Conservation (phyloP, 2,329 filamentous ascomycete genomes). For the Beauveria medogensis region DNA sequence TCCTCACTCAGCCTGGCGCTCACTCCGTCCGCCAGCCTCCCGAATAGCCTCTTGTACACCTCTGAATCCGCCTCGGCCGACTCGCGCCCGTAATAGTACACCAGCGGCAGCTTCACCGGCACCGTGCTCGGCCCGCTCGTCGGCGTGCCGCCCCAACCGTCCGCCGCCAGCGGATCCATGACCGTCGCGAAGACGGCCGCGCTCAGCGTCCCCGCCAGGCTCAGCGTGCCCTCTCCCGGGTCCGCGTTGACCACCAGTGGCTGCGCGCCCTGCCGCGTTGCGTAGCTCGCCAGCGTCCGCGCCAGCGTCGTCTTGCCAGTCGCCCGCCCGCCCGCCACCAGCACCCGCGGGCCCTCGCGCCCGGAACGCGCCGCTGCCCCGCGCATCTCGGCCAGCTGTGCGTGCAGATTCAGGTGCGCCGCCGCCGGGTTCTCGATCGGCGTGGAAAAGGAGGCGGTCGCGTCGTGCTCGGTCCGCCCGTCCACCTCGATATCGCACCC, state of each 20-base stretch:
- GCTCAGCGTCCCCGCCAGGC: conserved; percentile 72
- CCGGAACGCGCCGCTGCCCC: conserved; percentile 44
- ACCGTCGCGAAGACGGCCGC: conserved; percentile 81
- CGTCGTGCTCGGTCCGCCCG: conserved; percentile 46
- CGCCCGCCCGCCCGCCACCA: conserved; percentile 71
- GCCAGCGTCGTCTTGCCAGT: conserved; percentile 77
- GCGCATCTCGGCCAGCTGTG: conserved; percentile 69
- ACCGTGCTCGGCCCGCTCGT: conserved; percentile 83
- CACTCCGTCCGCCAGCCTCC: conserved; percentile 69
- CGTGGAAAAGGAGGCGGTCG: conserved; percentile 53
- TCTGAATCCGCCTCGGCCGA: conserved; percentile 63
- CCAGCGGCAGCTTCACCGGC: conserved; percentile 84
- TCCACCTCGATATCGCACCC: conserved; percentile 79
- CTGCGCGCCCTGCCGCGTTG: conserved; percentile 63
- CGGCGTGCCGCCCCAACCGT: conserved; percentile 83
- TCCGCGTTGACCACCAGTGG: conserved; percentile 81
- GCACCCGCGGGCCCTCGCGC: conserved; percentile 64
- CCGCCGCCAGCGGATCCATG: conserved; percentile 70
- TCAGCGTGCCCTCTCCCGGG: conserved; percentile 69
- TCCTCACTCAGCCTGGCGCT: conserved; percentile 73
- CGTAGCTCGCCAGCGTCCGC: conserved; percentile 72
- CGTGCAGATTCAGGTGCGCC: conserved; percentile 78
- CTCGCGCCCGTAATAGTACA: conserved; percentile 77
- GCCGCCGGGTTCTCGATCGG: conserved; percentile 75
- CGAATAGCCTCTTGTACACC: conserved; percentile 66